phyloP scores from a whole-genome alignment of 441 rosid species.

The Viola pubescens region DNA sequence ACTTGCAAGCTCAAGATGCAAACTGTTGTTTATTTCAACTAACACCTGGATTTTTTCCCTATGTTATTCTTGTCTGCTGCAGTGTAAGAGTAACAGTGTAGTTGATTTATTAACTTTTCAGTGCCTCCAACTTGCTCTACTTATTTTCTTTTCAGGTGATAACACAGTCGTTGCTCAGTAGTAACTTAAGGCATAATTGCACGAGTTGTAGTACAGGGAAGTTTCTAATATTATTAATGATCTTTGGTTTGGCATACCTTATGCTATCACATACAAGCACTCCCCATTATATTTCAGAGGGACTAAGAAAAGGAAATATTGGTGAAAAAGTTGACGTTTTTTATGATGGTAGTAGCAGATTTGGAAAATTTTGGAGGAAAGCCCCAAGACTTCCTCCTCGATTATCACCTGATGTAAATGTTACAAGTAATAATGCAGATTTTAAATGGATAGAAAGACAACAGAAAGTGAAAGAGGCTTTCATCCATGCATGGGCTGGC shows the following conservation, averaged over 20 bases:
- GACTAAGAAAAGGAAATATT: constrained; percentile 21
- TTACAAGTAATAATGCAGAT: constrained; percentile 24
- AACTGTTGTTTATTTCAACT: too few relatives aligned
- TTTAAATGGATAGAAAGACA: constrained; percentile 58
- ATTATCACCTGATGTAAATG: constrained; percentile 68
- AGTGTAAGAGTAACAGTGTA: not conserved
- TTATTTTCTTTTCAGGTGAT: constrained; percentile 38
- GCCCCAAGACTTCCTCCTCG: constrained; percentile 87
- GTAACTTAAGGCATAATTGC: constrained; percentile 42
- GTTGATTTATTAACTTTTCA: not conserved
- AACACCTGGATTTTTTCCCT: too few relatives aligned
- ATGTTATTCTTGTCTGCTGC: too few relatives aligned
- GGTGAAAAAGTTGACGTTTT: constrained; percentile 28
- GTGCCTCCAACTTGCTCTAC: constrained; percentile 1
- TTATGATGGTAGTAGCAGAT: constrained; percentile 31
- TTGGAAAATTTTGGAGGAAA: constrained; percentile 54
- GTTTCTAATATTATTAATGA: constrained; percentile 48
- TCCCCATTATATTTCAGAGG: constrained; percentile 26
- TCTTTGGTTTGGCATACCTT: constrained; percentile 61
- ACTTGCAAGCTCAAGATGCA: too few relatives aligned
- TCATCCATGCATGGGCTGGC: constrained; percentile 90
- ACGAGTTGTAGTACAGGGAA: constrained; percentile 71
- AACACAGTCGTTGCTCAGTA: constrained; percentile 49
- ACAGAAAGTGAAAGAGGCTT: constrained; percentile 69
- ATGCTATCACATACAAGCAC: constrained; percentile 41